phyloP scores from a whole-genome alignment of 2,329 filamentous ascomycete genomes.

The Sporothrix dimorphospora region DNA sequence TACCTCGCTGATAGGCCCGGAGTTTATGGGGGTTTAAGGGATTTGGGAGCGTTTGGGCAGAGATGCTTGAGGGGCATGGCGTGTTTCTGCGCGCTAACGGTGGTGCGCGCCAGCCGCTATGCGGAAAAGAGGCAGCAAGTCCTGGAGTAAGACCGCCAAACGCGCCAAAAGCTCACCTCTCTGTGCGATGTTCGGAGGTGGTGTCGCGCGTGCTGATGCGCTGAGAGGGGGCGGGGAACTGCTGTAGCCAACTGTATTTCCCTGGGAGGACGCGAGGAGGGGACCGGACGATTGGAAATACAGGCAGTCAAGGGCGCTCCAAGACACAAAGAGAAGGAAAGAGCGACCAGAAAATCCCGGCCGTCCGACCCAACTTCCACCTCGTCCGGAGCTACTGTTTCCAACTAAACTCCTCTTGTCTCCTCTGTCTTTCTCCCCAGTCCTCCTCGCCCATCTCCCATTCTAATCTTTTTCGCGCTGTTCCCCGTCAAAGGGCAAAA shows the following conservation, averaged over 20 bases:
- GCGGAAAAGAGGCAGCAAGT: conserved; percentile 6
- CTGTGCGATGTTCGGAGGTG: conserved; percentile 7
- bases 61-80: conserved; percentile 20
- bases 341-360: conserved; percentile 6
- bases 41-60: conserved; percentile 5
- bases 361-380: conserved; percentile 14
- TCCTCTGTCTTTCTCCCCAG: background rate
- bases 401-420: background rate
- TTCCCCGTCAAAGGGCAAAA: background rate
- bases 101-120: background rate
- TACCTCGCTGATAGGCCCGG: conserved; percentile 14
- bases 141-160: background rate
- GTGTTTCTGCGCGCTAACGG: conserved; percentile 21
- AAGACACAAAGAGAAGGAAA: conserved; percentile 12
- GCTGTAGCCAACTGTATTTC: conserved; percentile 14
- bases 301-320: background rate
- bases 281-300: conserved; percentile 13
- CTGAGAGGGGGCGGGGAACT: background rate
- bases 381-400: background rate
- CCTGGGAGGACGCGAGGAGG: background rate
- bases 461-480: background rate
- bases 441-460: background rate
- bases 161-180: conserved; percentile 5
- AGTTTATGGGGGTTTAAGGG: background rate
- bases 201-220: conserved; percentile 1